Evolutionary conservation across 1,284 basidiomycete genomes (phyloP).

Genomic region (Chiua sp.): DNA sequence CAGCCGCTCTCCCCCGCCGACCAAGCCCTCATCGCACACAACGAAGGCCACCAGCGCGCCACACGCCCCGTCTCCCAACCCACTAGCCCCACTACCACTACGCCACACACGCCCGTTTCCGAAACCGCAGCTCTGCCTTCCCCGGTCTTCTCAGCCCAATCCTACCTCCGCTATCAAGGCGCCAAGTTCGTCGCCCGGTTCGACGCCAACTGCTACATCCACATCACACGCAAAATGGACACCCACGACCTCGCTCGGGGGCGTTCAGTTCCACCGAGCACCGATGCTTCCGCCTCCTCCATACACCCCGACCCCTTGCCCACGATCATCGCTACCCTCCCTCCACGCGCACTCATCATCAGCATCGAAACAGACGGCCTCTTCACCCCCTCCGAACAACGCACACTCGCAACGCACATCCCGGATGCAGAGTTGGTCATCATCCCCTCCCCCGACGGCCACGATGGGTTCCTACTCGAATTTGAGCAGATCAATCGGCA

Average conservation of each 20-base stretch:
- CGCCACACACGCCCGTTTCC: conserved; percentile 27
- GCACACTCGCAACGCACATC: conserved; percentile 79
- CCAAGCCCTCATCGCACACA: conserved; percentile 74
- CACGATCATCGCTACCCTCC: conserved; percentile 63
- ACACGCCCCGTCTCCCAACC: conserved; percentile 25
- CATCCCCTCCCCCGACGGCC: conserved; percentile 88
- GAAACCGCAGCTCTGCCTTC: neutral
- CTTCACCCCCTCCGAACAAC: conserved; percentile 90
- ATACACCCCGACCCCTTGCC: conserved; percentile 53
- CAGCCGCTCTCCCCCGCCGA: conserved; percentile 43
- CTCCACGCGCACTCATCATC: conserved; percentile 82
- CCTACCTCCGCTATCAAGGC: conserved; percentile 96
- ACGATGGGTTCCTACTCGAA: conserved; percentile 97
- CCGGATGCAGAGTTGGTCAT: conserved; percentile 81
- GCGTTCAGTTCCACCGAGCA: conserved; percentile 46
- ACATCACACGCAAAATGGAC: conserved; percentile 97
- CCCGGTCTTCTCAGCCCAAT: conserved; percentile 89
- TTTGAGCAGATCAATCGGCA: conserved; percentile 85
- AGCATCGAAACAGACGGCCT: conserved; percentile 91
- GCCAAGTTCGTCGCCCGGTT: conserved; percentile 94
- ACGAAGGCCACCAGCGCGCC: conserved; percentile 77
- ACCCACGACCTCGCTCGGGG: conserved; percentile 90
- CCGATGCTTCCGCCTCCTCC: conserved; percentile 27
- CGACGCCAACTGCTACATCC: conserved; percentile 97
- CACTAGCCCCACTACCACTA: conserved; percentile 12